phyloP scores from a whole-genome alignment of 306 rosid species.

The Vigna reflexopilosa region DNA sequence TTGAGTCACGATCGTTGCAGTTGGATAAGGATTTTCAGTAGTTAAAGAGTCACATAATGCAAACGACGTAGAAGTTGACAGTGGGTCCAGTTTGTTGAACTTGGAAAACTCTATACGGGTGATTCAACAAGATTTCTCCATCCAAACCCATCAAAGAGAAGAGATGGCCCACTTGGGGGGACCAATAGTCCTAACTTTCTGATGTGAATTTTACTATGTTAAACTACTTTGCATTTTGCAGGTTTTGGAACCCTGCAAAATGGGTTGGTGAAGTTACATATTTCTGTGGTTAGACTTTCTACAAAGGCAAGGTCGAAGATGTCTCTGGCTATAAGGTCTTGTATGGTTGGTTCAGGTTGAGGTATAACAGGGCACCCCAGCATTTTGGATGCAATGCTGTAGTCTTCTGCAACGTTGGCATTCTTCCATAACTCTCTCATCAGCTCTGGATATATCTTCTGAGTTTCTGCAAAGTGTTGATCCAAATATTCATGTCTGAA shows the following conservation, averaged over 20 bases:
- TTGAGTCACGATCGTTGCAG: constrained; percentile 46
- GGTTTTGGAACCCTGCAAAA: neutral
- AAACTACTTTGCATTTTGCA: neutral
- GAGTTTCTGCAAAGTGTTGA: too few species aligned
- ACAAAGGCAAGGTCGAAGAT: too few species aligned
- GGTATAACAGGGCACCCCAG: too few species aligned
- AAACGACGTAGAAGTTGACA: constrained; percentile 6
- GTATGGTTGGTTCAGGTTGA: too few species aligned
- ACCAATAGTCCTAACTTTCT: constrained; percentile 17
- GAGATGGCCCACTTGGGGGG: constrained; percentile 14
- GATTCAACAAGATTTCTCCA: constrained; percentile 48
- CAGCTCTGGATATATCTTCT: too few species aligned
- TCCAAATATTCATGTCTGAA: too few species aligned
- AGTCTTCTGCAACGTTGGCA: too few species aligned
- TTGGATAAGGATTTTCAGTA: constrained; percentile 48
- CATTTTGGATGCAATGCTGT: too few species aligned
- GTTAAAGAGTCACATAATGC: constrained; percentile 53
- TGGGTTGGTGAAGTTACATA: too few species aligned
- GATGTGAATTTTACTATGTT: neutral
- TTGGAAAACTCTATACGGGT: constrained; percentile 45
- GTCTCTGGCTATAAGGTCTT: too few species aligned
- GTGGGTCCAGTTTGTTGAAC: constrained; percentile 66
- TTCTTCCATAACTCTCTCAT: too few species aligned
- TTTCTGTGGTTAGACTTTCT: too few species aligned
- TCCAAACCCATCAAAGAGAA: constrained; percentile 50